phyloP scores from a whole-genome alignment of 768 basidiomycete species.

The Lentinula aciculospora region DNA sequence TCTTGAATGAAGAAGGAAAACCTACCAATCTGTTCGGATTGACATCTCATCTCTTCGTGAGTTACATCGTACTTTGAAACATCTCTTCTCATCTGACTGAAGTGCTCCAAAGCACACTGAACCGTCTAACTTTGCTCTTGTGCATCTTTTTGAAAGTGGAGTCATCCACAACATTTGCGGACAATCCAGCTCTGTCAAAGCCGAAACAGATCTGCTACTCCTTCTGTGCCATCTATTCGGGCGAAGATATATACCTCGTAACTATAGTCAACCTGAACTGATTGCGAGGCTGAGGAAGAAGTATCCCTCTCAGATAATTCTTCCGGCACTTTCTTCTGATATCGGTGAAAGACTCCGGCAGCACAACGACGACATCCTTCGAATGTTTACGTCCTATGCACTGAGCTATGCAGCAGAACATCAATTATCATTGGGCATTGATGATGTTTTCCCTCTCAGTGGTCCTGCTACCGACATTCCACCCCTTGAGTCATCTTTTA shows the following conservation, averaged over 20 bases:
- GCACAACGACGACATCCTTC: neutral
- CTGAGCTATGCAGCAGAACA: neutral
- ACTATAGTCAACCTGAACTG: neutral
- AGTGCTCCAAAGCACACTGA: slow-evolving; percentile 44
- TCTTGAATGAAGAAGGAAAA: slow-evolving; percentile 48
- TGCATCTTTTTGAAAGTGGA: slow-evolving; percentile 50
- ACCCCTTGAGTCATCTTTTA: slow-evolving; percentile 9
- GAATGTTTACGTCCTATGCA: neutral
- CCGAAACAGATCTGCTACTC: slow-evolving; percentile 45
- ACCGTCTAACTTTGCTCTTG: slow-evolving; percentile 65
- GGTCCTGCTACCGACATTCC: slow-evolving; percentile 15
- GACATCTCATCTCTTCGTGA: slow-evolving; percentile 46
- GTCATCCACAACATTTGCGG: slow-evolving; percentile 53
- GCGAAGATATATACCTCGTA: slow-evolving; percentile 27
- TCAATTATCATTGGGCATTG: slow-evolving; percentile 29
- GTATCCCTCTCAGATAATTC: slow-evolving; percentile 52
- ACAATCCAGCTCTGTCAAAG: slow-evolving; percentile 28
- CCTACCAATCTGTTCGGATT: slow-evolving; percentile 54
- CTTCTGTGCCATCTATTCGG: slow-evolving; percentile 65
- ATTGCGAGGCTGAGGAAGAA: slow-evolving; percentile 24
- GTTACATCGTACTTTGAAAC: too few species aligned
- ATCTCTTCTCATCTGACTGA: neutral
- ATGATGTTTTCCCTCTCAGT: slow-evolving; percentile 47
- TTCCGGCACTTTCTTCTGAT: slow-evolving; percentile 36
- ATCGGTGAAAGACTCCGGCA: neutral